Conservation (phyloP, 2,329 filamentous ascomycete species). For the Metarhizium guizhouense region DNA sequence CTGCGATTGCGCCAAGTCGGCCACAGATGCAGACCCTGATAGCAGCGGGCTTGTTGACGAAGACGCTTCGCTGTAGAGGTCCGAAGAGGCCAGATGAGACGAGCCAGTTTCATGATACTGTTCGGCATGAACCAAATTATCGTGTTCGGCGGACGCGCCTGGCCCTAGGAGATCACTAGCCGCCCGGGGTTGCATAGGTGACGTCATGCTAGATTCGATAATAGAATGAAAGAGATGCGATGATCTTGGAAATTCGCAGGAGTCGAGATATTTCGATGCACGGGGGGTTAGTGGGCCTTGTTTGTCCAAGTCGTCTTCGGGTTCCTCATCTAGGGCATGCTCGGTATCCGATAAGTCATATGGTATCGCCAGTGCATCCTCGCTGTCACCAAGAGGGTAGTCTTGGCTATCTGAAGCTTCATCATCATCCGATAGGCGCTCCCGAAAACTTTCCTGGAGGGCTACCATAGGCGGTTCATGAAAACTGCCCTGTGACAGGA, state of each 20-base stretch:
- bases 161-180: slow-evolving; percentile 6
- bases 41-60: neutral
- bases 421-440: slow-evolving; percentile 13
- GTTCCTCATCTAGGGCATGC: slow-evolving; percentile 26
- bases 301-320: slow-evolving; percentile 26
- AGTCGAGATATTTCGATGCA: slow-evolving; percentile 37
- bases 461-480: slow-evolving; percentile 16
- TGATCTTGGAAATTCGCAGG: slow-evolving; percentile 8
- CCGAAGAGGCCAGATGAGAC: neutral
- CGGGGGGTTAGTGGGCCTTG: slow-evolving; percentile 41
- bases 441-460: slow-evolving; percentile 16
- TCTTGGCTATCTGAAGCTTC: slow-evolving; percentile 13
- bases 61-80: neutral
- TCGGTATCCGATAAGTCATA: slow-evolving; percentile 32
- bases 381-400: slow-evolving; percentile 36
- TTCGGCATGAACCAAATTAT: neutral
- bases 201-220: slow-evolving; percentile 7
- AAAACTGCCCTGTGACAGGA: slow-evolving; percentile 18
- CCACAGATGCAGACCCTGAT: slow-evolving; percentile 13
- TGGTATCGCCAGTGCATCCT: slow-evolving; percentile 47
- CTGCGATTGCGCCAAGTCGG: slow-evolving; percentile 55
- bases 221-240: slow-evolving; percentile 19
- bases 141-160: neutral
- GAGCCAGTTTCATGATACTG: neutral
- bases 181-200: slow-evolving; percentile 5